These are phyloP conservation scores for Vaccinium darrowii DNA, from an alignment of 148 eudicot species.

Conservation along the genomic window DNA sequence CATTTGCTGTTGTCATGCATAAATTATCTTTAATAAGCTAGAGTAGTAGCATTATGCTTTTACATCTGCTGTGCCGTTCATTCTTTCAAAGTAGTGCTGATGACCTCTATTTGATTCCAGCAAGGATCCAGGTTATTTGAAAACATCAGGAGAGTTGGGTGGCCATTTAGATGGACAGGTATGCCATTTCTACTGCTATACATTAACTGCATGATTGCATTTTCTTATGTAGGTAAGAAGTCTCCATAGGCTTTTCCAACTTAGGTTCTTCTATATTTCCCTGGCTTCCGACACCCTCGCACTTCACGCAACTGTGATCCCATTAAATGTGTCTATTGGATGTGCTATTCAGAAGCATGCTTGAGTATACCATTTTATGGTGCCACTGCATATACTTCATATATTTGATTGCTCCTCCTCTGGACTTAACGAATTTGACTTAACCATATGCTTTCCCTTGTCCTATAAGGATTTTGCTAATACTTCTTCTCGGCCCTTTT, in stretches of 20 bases:
- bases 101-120: conserved; percentile 41
- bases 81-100: not conserved
- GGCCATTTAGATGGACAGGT: conserved; percentile 56
- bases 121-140: conserved; percentile 88
- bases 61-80: not conserved
- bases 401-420: not conserved
- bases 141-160: conserved; percentile 34
- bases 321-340: not conserved
- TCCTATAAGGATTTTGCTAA: not conserved
- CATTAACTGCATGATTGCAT: not conserved
- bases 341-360: not conserved
- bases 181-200: not conserved
- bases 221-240: not conserved
- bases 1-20: not conserved
- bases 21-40: not conserved
- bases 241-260: not conserved
- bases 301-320: not conserved
- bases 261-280: not conserved
- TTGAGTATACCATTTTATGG: not conserved
- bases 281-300: not conserved
- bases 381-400: not conserved
- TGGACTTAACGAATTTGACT: not conserved
- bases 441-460: not conserved
- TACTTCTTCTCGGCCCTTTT: not conserved
- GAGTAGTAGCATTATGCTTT: not conserved